These are phyloP conservation scores for Cucurbita maxima DNA, from an alignment of 306 rosid species.

Conservation along the genomic window DNA sequence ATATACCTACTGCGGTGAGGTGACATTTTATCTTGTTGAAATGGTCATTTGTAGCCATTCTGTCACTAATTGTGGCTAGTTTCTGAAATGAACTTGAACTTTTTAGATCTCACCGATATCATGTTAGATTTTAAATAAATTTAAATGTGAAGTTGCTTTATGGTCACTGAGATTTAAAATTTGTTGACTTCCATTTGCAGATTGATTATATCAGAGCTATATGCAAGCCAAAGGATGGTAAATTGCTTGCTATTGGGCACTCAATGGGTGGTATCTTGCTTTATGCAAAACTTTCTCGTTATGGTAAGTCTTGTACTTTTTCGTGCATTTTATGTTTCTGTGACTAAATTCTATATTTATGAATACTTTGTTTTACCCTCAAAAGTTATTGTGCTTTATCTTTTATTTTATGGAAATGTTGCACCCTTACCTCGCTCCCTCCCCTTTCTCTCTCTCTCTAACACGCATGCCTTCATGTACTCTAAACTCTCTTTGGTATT, in stretches of 20 bases:
- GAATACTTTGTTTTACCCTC: not conserved
- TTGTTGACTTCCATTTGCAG: constrained; percentile 25
- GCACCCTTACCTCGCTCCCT: not conserved
- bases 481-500: not conserved
- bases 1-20: constrained; percentile 94
- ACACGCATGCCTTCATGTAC: not conserved
- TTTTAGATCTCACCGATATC: not conserved
- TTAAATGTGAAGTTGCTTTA: not conserved
- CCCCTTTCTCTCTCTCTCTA: not conserved
- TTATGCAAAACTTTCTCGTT: constrained; percentile 69
- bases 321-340: constrained; percentile 1
- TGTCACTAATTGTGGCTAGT: not conserved
- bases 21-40: constrained; percentile 56
- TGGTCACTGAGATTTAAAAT: constrained; percentile 11
- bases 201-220: constrained; percentile 64
- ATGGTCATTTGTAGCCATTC: constrained; percentile 10
- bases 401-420: not conserved
- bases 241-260: constrained; percentile 92
- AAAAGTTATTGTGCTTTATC: not conserved
- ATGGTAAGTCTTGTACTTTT: constrained; percentile 37
- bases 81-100: not conserved
- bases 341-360: not conserved
- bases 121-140: not conserved
- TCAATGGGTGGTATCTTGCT: constrained; percentile 99
- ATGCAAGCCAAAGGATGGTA: constrained; percentile 84